Conservation (phyloP, 345 rosid genomes). For the Aquilaria sinensis region DNA sequence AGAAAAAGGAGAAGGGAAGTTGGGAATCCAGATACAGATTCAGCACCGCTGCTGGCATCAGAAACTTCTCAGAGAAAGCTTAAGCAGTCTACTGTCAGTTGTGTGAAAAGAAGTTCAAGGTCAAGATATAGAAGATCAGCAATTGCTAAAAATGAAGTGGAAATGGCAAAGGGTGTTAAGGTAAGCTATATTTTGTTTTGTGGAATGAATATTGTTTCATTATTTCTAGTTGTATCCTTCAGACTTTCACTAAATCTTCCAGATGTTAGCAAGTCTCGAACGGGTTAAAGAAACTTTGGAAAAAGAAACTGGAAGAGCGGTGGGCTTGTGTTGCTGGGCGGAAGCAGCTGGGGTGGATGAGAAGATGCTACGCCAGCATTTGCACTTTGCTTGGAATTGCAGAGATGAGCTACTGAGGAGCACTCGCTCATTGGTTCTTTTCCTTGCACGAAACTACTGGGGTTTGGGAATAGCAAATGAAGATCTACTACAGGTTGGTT, state of each 20-base stretch:
- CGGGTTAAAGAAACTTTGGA: slow-evolving; percentile 53
- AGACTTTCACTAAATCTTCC: slow-evolving; percentile 17
- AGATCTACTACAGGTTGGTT: slow-evolving; percentile 68
- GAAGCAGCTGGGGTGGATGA: slow-evolving; percentile 67
- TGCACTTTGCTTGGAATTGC: slow-evolving; percentile 75
- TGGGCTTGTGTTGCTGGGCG: slow-evolving; percentile 70
- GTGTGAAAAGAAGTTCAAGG: slow-evolving; percentile 27
- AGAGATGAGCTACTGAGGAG: slow-evolving; percentile 67
- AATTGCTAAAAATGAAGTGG: slow-evolving; percentile 69
- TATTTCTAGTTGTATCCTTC: slow-evolving; percentile 13
- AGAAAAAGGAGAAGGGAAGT: slow-evolving; percentile 39
- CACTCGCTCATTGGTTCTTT: slow-evolving; percentile 56
- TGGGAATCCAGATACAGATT: slow-evolving; percentile 4
- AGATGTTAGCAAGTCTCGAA: slow-evolving; percentile 64
- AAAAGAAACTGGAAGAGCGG: slow-evolving; percentile 51
- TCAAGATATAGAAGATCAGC: slow-evolving; percentile 41
- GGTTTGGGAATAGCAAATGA: slow-evolving; percentile 58
- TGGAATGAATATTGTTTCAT: slow-evolving; percentile 6
- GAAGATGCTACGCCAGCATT: slow-evolving; percentile 48
- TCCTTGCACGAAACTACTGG: slow-evolving; percentile 69
- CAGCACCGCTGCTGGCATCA: slow-evolving; percentile 16
- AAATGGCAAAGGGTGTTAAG: slow-evolving; percentile 67
- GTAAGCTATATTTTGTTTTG: slow-evolving; percentile 28
- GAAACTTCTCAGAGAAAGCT: slow-evolving; percentile 16
- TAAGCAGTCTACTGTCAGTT: slow-evolving; percentile 18